These are phyloP conservation scores for Eragrostis tef DNA, from an alignment of 202 grass and related monocot species.

Conservation along the genomic window DNA sequence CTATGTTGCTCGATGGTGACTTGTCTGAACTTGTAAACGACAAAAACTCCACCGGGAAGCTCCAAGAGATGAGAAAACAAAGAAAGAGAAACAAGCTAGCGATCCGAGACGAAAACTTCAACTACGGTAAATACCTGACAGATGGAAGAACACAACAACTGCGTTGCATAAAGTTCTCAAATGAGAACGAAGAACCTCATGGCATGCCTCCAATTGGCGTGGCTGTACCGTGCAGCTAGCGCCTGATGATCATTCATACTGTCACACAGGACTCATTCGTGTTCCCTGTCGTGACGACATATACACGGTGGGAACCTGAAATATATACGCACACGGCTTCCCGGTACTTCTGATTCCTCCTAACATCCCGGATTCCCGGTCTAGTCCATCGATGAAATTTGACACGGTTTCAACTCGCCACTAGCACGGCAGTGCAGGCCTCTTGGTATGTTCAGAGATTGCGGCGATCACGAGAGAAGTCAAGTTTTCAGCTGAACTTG, in stretches of 20 bases:
- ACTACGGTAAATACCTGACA: not conserved
- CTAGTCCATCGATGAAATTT: not conserved
- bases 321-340: not conserved
- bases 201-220: slow-evolving; percentile 29
- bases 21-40: slow-evolving; percentile 19
- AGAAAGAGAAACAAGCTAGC: not conserved
- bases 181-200: not conserved
- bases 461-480: not conserved
- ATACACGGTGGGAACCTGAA: not conserved
- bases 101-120: slow-evolving; percentile 13
- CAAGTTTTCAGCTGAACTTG: not conserved
- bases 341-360: slow-evolving; percentile 23
- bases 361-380: not conserved
- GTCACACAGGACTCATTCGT: not conserved
- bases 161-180: not conserved
- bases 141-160: slow-evolving; percentile 3
- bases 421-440: not conserved
- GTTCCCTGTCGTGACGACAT: not conserved
- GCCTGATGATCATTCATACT: not conserved
- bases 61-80: not conserved
- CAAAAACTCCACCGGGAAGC: not conserved
- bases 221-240: not conserved
- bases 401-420: slow-evolving; percentile 12
- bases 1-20: slow-evolving; percentile 28
- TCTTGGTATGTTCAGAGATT: slow-evolving; percentile 5